phyloP scores from a whole-genome alignment of 495 filamentous ascomycete species.

The Penicillium ochrochloron region DNA sequence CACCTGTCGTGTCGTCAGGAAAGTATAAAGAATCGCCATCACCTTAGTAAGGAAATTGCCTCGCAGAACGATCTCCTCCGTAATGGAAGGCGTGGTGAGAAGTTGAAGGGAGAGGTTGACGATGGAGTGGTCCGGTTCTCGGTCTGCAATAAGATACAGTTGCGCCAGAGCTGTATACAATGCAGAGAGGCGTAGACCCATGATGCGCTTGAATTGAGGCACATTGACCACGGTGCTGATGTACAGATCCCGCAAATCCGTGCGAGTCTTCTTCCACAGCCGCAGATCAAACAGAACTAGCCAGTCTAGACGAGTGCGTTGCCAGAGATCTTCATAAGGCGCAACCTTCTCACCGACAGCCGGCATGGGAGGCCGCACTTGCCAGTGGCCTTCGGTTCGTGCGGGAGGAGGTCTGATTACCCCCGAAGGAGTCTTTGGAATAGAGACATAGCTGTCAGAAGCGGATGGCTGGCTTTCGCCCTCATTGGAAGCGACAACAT shows the following conservation, averaged over 20 bases:
- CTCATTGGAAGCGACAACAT: slow-evolving; percentile 2
- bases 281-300: slow-evolving; percentile 94
- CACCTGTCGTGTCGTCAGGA: slow-evolving; percentile 93
- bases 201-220: slow-evolving; percentile 93
- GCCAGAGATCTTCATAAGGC: slow-evolving; percentile 79
- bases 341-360: slow-evolving; percentile 59
- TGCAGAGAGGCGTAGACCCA: slow-evolving; percentile 89
- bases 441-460: slow-evolving; percentile 36
- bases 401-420: slow-evolving; percentile 41
- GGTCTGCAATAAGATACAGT: slow-evolving; percentile 92
- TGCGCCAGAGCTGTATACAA: slow-evolving; percentile 93
- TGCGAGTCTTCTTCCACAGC: slow-evolving; percentile 94
- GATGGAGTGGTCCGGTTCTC: slow-evolving; percentile 97
- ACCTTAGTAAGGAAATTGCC: slow-evolving; percentile 97
- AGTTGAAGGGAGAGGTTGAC: slow-evolving; percentile 97
- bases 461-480: slow-evolving; percentile 30
- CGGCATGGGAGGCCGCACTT: slow-evolving; percentile 73
- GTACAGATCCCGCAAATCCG: slow-evolving; percentile 89
- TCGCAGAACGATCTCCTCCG: slow-evolving; percentile 86
- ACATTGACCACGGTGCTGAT: slow-evolving; percentile 95
- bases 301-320: slow-evolving; percentile 91
- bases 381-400: slow-evolving; percentile 77
- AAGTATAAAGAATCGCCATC: slow-evolving; percentile 96
- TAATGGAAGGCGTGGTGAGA: slow-evolving; percentile 94
- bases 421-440: slow-evolving; percentile 45